A percentile compares a stretch with the other conserved stretches of the same genome.
These are phyloP conservation scores for Coelastrella sp. DNA, from an alignment of 139 green algal species.

Conservation along the genomic window DNA sequence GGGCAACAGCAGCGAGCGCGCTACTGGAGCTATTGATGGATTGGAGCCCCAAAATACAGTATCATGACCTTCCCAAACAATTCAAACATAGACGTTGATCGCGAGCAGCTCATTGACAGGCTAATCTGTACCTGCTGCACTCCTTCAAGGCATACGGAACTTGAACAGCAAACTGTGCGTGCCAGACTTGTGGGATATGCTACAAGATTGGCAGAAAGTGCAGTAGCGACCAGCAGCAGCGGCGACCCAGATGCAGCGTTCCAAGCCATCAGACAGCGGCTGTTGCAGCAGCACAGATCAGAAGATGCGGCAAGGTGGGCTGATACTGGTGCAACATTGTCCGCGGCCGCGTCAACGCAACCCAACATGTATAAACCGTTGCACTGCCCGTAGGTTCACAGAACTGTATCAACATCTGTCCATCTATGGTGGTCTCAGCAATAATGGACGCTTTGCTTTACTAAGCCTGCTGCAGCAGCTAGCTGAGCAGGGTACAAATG, in stretches of 20 bases:
- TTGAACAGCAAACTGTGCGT: conserved; percentile 24
- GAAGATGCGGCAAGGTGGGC: conserved; percentile 30
- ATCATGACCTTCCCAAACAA: not conserved
- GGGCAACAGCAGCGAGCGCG: too few species aligned
- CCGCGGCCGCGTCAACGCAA: too few species aligned
- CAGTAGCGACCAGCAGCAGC: not conserved
- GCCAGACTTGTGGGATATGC: conserved; percentile 25
- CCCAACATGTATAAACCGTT: too few species aligned
- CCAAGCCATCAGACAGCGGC: conserved; percentile 28
- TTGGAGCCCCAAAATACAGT: too few species aligned
- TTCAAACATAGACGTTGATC: not conserved
- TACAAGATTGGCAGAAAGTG: conserved; percentile 10
- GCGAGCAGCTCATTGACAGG: conserved; percentile 10
- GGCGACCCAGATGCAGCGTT: conserved; percentile 30
- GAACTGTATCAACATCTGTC: conserved; percentile 33
- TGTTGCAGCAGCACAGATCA: conserved; percentile 29
- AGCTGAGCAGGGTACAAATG: not conserved
- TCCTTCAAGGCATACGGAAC: not conserved
- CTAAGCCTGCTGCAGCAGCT: conserved; percentile 44
- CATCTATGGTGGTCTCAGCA: conserved; percentile 14
- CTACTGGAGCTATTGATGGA: too few species aligned
- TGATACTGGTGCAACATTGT: not conserved
- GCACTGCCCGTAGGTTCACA: conserved; percentile 7
- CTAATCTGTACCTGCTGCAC: not conserved
- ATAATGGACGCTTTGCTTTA: not conserved